Evolutionary conservation across 768 basidiomycete species (phyloP).

Genomic region (Agrocybe praecox): DNA sequence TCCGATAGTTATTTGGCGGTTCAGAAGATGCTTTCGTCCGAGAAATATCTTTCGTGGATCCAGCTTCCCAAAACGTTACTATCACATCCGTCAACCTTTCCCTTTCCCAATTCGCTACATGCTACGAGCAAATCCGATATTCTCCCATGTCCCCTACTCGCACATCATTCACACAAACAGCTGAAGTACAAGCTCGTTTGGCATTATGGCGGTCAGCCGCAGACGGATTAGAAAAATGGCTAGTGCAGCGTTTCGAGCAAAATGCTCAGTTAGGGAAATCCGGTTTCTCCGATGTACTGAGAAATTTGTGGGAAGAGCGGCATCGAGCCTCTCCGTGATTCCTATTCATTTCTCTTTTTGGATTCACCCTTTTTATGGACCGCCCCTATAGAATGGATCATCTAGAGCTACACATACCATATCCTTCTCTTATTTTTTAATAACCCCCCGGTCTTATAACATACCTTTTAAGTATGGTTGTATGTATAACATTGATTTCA

Average conservation of each 20-base stretch:
- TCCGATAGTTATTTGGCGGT: constrained; percentile 79
- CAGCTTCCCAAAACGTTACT: constrained; percentile 74
- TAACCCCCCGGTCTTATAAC: not conserved
- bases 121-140: constrained; percentile 89
- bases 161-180: constrained; percentile 87
- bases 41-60: constrained; percentile 93
- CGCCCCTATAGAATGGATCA: constrained; percentile 13
- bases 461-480: not conserved
- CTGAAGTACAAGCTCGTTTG: constrained; percentile 86
- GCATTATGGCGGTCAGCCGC: constrained; percentile 80
- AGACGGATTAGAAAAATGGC: constrained; percentile 82
- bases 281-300: constrained; percentile 88
- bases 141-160: constrained; percentile 62
- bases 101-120: constrained; percentile 92
- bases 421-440: not conserved
- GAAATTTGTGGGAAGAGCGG: constrained; percentile 76
- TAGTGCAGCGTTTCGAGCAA: constrained; percentile 87
- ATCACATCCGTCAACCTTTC: constrained; percentile 94
- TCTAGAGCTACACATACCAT: constrained; percentile 17
- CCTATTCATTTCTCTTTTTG: constrained; percentile 2
- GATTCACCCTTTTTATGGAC: not conserved
- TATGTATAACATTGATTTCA: not conserved
- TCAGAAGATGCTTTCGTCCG: constrained; percentile 94
- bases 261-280: constrained; percentile 90
- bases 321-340: constrained; percentile 39